phyloP scores from a whole-genome alignment of 345 rosid genomes.

The Eucalyptus erythrocorys region DNA sequence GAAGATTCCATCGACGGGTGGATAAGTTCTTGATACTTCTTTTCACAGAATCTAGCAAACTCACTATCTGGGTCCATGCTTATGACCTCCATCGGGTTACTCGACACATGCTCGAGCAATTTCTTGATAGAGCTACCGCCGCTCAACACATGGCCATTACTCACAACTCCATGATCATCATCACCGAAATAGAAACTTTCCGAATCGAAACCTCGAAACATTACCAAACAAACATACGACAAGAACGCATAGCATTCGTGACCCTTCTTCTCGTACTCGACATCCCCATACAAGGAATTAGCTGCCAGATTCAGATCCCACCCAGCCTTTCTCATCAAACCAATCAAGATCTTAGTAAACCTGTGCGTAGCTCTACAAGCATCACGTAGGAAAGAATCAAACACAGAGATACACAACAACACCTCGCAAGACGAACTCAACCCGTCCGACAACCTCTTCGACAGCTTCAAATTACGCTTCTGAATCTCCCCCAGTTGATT shows the following conservation, averaged over 20 bases:
- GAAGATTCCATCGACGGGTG: slow-evolving; percentile 87
- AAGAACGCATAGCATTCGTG: slow-evolving; percentile 61
- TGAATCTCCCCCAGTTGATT: slow-evolving; percentile 52
- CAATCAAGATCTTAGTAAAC: slow-evolving; percentile 64
- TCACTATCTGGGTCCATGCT: slow-evolving; percentile 52
- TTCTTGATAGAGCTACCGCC: slow-evolving; percentile 29
- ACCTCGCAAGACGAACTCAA: slow-evolving; percentile 41
- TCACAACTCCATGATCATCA: slow-evolving; percentile 14
- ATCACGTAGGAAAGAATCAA: slow-evolving; percentile 55
- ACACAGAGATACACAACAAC: slow-evolving; percentile 50
- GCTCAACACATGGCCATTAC: slow-evolving; percentile 19
- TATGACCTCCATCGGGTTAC: slow-evolving; percentile 71
- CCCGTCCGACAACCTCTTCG: slow-evolving; percentile 39
- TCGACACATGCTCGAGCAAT: slow-evolving; percentile 66
- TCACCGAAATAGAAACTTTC: slow-evolving; percentile 30
- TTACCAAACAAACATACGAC: slow-evolving; percentile 68
- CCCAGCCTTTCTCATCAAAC: slow-evolving; percentile 68
- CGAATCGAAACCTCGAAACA: slow-evolving; percentile 66
- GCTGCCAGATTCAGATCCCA: slow-evolving; percentile 95
- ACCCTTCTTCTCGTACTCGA: slow-evolving; percentile 38
- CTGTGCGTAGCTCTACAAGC: slow-evolving; percentile 43
- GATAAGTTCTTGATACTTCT: slow-evolving; percentile 81
- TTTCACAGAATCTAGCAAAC: slow-evolving; percentile 75
- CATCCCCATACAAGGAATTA: slow-evolving; percentile 41
- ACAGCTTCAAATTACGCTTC: slow-evolving; percentile 34